Conservation (phyloP, 345 rosid species). For the Geranium rotundifolium region DNA sequence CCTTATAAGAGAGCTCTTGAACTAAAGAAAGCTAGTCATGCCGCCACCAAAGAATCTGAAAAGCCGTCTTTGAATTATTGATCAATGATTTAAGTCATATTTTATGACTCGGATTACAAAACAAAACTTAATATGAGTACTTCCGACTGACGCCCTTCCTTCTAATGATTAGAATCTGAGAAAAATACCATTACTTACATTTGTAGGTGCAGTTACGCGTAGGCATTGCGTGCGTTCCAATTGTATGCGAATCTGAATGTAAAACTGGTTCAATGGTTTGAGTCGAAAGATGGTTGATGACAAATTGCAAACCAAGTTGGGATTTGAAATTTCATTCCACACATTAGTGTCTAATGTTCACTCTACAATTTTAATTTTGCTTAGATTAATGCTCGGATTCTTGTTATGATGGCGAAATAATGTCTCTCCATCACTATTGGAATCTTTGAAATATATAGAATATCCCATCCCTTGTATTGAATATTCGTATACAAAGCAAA, state of each 20-base stretch:
- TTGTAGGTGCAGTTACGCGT: too few relatives aligned
- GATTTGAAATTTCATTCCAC: background rate
- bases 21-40: slow-evolving; percentile 77
- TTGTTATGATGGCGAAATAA: too few relatives aligned
- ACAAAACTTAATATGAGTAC: background rate
- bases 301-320: background rate
- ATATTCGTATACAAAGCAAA: too few relatives aligned
- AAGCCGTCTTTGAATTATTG: slow-evolving; percentile 42
- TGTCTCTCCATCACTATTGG: too few relatives aligned
- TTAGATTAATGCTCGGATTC: too few relatives aligned
- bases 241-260: background rate
- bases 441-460: too few relatives aligned
- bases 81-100: background rate
- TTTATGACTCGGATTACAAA: too few relatives aligned
- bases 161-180: too few relatives aligned
- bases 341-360: background rate
- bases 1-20: slow-evolving; percentile 85
- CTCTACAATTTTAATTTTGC: too few relatives aligned
- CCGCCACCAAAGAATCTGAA: slow-evolving; percentile 35
- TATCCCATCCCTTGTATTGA: too few relatives aligned
- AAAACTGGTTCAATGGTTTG: background rate
- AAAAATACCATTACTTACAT: too few relatives aligned
- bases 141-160: background rate
- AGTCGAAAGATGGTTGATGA: background rate
- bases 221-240: too few relatives aligned